phyloP scores from a whole-genome alignment of 441 rosid genomes.

The Gossypium trilobum region DNA sequence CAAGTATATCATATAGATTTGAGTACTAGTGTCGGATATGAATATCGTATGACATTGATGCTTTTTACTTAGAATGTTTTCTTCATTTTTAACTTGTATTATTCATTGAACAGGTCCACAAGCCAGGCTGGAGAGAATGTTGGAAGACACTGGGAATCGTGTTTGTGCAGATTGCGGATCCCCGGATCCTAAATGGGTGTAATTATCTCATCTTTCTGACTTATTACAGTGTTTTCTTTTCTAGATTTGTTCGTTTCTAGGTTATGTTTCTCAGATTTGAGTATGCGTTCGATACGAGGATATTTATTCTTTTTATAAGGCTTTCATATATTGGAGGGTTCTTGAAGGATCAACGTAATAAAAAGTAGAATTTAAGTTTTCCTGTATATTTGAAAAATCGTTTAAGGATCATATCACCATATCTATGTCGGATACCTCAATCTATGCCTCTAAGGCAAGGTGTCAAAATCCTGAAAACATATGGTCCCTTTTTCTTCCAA shows the following conservation, averaged over 20 bases:
- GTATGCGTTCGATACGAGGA: neutral
- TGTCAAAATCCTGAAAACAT: neutral
- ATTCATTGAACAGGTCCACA: slow-evolving; percentile 40
- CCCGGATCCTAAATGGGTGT: slow-evolving; percentile 99
- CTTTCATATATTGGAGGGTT: neutral
- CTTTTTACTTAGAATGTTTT: neutral
- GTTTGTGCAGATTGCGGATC: slow-evolving; percentile 93
- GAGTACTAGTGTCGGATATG: neutral
- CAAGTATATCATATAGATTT: neutral
- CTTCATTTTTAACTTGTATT: neutral
- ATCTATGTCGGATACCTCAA: neutral
- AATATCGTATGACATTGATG: neutral
- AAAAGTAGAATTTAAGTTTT: neutral
- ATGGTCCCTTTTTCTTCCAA: neutral
- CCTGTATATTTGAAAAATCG: neutral
- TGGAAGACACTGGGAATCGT: slow-evolving; percentile 47
- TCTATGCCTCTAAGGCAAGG: neutral
- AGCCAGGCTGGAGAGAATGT: slow-evolving; percentile 49
- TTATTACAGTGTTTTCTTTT: neutral
- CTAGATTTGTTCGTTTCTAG: neutral
- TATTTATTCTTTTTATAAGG: neutral
- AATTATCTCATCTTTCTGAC: slow-evolving; percentile 31
- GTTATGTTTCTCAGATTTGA: neutral
- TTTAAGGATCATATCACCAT: neutral
- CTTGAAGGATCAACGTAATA: neutral